These are phyloP conservation scores for Nicotiana obtusifolia DNA, from an alignment of 257 asterid species.

Conservation along the genomic window DNA sequence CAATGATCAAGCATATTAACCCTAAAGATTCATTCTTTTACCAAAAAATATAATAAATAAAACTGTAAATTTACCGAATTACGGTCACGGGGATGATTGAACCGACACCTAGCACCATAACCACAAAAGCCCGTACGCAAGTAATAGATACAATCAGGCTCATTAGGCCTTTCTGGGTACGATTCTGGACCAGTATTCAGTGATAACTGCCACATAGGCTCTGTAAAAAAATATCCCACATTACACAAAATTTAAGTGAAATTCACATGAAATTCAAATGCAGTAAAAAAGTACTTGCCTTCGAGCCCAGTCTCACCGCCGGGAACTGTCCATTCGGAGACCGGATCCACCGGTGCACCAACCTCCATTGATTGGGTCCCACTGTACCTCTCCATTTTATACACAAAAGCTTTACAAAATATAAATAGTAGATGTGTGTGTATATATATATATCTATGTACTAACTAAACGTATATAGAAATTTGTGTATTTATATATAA, in stretches of 20 bases:
- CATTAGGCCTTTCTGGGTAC: slow-evolving; percentile 83
- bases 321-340: slow-evolving; percentile 71
- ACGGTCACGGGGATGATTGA: slow-evolving; percentile 89
- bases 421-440: not conserved
- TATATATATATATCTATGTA: not conserved
- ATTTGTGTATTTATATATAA: not conserved
- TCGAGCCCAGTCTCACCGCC: slow-evolving; percentile 73
- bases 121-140: slow-evolving; percentile 92
- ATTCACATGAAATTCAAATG: slow-evolving; percentile 46
- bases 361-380: slow-evolving; percentile 54
- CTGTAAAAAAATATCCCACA: slow-evolving; percentile 34
- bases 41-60: not conserved
- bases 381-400: slow-evolving; percentile 46
- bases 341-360: slow-evolving; percentile 53
- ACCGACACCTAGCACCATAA: slow-evolving; percentile 86
- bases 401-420: too few species aligned
- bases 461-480: slow-evolving; percentile 2
- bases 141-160: slow-evolving; percentile 84
- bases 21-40: not conserved
- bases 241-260: slow-evolving; percentile 32
- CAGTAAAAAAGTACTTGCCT: slow-evolving; percentile 28
- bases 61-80: slow-evolving; percentile 28
- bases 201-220: slow-evolving; percentile 90
- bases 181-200: slow-evolving; percentile 59
- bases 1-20: slow-evolving; percentile 32